phyloP scores from a whole-genome alignment of 345 rosid genomes.

The Diplotaxis tenuifolia region DNA sequence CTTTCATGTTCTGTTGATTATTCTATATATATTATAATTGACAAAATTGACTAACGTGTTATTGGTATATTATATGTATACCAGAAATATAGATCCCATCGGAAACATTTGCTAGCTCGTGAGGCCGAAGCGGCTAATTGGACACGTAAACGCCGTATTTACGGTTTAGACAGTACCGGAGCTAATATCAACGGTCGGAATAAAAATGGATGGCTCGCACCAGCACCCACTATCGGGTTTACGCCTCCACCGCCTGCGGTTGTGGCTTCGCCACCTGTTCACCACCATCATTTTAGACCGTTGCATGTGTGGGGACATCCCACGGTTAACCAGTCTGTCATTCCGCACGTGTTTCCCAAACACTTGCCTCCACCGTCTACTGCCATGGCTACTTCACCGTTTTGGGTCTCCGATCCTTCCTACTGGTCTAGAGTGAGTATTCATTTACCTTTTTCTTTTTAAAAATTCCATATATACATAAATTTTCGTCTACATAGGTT shows the following conservation, averaged over 20 bases:
- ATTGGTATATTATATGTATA: not conserved
- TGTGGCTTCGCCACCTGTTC: conserved; percentile 11
- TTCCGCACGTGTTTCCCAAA: conserved; percentile 55
- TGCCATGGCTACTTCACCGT: conserved; percentile 34
- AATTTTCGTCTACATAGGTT: not conserved
- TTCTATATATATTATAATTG: not conserved
- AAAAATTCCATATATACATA: not conserved
- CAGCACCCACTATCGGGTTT: conserved; percentile 64
- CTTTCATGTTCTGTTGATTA: not conserved
- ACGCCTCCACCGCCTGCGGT: conserved; percentile 13
- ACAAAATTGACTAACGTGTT: not conserved
- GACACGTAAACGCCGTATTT: conserved; percentile 69
- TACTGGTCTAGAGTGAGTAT: conserved; percentile 32
- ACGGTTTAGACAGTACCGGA: conserved; percentile 39
- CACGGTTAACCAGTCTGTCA: conserved; percentile 32
- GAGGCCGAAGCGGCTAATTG: conserved; percentile 85
- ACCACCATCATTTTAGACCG: conserved; percentile 57
- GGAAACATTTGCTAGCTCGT: conserved; percentile 77
- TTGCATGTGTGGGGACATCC: conserved; percentile 99
- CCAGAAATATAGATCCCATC: conserved; percentile 86
- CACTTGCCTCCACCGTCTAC: conserved; percentile 42
- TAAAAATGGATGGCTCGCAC: conserved; percentile 50
- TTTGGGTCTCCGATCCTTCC: conserved; percentile 29
- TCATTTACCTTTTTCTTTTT: not conserved
- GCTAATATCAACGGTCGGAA: conserved; percentile 37